These are phyloP conservation scores for Dryas drummondii DNA, from an alignment of 306 rosid species.

Conservation along the genomic window DNA sequence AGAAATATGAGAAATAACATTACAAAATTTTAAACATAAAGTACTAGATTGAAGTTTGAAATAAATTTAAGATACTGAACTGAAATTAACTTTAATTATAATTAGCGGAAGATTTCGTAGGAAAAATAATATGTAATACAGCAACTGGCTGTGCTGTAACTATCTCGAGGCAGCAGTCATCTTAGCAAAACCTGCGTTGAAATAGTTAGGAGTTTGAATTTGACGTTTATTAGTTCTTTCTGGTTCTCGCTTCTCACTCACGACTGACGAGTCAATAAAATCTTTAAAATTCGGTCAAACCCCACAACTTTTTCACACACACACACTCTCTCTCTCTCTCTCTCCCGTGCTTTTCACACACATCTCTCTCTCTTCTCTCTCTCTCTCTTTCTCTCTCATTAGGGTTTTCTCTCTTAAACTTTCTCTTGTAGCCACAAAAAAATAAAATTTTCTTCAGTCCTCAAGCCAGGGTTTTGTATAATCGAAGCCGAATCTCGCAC, in stretches of 20 bases:
- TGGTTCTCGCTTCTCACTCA: neutral
- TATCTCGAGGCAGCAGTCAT: too few relatives aligned
- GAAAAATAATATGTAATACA: too few relatives aligned
- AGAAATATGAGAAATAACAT: too few relatives aligned
- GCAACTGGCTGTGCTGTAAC: too few relatives aligned
- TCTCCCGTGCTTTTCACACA: conserved; percentile 19
- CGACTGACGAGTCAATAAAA: neutral
- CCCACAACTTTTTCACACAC: neutral
- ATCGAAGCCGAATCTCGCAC: conserved; percentile 21
- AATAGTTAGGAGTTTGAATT: too few relatives aligned
- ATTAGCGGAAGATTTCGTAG: too few relatives aligned
- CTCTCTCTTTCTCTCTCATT: neutral
- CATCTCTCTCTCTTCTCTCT: neutral
- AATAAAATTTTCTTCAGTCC: neutral
- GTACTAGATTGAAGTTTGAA: too few relatives aligned
- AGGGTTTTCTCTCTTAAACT: conserved; percentile 9
- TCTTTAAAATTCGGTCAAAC: conserved; percentile 1
- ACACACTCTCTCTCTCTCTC: neutral
- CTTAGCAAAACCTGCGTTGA: too few relatives aligned
- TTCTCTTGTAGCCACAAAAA: neutral
- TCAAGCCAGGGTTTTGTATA: conserved; percentile 32
- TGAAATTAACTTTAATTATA: too few relatives aligned
- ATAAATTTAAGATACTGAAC: too few relatives aligned
- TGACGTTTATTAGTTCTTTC: too few relatives aligned
- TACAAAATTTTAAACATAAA: too few relatives aligned